These are phyloP conservation scores for Paxillus rubicundulus DNA, from an alignment of 768 basidiomycete species.

Conservation along the genomic window DNA sequence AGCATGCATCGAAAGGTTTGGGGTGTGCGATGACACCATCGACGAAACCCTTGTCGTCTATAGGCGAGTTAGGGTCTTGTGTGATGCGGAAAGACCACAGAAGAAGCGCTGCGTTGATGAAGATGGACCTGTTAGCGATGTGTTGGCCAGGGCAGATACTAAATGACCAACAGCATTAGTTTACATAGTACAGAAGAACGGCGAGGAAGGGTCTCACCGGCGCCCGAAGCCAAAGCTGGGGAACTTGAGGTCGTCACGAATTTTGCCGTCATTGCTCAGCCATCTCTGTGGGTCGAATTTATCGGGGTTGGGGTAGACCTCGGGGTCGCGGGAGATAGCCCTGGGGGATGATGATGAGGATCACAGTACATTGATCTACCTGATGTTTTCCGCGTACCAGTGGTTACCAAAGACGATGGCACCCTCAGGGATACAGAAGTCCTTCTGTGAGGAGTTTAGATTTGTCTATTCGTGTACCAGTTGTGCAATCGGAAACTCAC, in stretches of 20 bases:
- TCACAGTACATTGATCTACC: not conserved
- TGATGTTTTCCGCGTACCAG: slow-evolving; percentile 21
- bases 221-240: slow-evolving; percentile 60
- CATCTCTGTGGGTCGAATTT: slow-evolving; percentile 58
- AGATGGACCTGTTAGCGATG: slow-evolving; percentile 59
- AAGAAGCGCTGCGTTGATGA: slow-evolving; percentile 60
- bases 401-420: slow-evolving; percentile 37
- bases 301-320: slow-evolving; percentile 58
- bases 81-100: slow-evolving; percentile 64
- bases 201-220: slow-evolving; percentile 18
- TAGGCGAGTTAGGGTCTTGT: slow-evolving; percentile 49
- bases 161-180: not conserved
- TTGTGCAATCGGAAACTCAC: slow-evolving; percentile 30
- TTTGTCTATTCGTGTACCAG: no score
- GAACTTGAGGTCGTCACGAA: slow-evolving; percentile 52
- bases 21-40: slow-evolving; percentile 67
- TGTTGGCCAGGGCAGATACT: slow-evolving; percentile 69
- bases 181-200: not conserved
- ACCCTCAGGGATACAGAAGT: slow-evolving; percentile 35
- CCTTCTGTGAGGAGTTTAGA: slow-evolving; percentile 26
- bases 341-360: slow-evolving; percentile 20
- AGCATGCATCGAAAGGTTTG: slow-evolving; percentile 54
- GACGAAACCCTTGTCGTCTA: slow-evolving; percentile 60
- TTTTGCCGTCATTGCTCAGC: slow-evolving; percentile 36
- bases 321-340: slow-evolving; percentile 58